Evolutionary conservation across 2,329 filamentous ascomycete genomes (phyloP).

Genomic region (Fusarium oxysporum): DNA sequence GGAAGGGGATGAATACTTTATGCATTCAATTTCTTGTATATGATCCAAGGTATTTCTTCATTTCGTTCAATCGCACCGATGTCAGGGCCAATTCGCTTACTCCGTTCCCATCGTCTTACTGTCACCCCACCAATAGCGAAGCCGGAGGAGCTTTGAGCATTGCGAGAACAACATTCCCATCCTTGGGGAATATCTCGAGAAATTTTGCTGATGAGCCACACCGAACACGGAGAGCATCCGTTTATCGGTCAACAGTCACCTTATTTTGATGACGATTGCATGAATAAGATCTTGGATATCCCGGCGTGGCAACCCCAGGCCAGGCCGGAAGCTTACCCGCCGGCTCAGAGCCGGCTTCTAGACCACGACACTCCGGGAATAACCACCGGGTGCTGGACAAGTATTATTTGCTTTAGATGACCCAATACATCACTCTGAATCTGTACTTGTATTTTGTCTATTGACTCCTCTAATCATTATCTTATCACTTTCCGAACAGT

Average conservation of each 20-base stretch:
- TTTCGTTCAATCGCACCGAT: not conserved
- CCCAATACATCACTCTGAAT: not conserved
- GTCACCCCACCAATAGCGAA: slow-evolving; percentile 39
- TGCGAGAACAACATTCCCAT: not conserved
- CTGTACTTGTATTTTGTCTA: not conserved
- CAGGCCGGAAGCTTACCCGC: slow-evolving; percentile 11
- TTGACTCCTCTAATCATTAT: rapidly evolving
- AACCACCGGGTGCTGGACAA: not conserved
- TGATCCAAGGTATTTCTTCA: not conserved
- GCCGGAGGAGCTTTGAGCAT: slow-evolving; percentile 18
- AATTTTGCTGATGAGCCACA: not conserved
- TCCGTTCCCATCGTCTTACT: slow-evolving; percentile 14
- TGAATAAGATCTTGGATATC: not conserved
- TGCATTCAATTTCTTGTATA: not conserved
- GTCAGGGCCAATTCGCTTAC: not conserved
- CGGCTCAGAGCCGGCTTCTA: slow-evolving; percentile 23
- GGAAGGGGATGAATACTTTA: not conserved
- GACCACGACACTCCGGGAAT: not conserved
- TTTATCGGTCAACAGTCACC: slow-evolving; percentile 4
- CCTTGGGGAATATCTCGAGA: not conserved
- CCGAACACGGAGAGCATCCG: slow-evolving; percentile 8
- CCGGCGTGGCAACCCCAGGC: slow-evolving; percentile 7
- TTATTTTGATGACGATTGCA: not conserved
- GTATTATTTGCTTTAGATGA: not conserved
- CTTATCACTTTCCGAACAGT: rapidly evolving